Evolutionary conservation across 495 filamentous ascomycete species (phyloP).

Genomic region (Poronia punctata): DNA sequence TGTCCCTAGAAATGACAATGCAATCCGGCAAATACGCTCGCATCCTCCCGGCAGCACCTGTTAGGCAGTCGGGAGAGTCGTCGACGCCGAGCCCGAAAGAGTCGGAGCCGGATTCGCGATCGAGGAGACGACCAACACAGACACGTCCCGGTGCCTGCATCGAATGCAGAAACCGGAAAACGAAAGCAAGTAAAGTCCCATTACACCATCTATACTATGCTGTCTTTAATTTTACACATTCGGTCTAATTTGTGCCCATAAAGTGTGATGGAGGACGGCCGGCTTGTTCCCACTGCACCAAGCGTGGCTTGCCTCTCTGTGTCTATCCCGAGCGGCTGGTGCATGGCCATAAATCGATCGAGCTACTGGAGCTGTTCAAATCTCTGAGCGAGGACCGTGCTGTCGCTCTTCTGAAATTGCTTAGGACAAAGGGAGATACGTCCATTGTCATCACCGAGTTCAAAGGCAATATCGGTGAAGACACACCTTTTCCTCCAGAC

Average conservation of each 20-base stretch:
- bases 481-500: background rate
- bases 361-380: constrained; percentile 2
- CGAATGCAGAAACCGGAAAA: constrained; percentile 3
- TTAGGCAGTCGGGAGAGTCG: background rate
- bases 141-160: constrained; percentile 5
- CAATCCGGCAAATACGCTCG: constrained; percentile 1
- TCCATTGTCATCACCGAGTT: background rate
- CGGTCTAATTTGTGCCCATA: background rate
- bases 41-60: constrained; percentile 4
- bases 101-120: background rate
- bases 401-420: background rate
- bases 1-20: too few relatives aligned
- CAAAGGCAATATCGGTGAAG: background rate
- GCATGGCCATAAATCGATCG: constrained; percentile 4
- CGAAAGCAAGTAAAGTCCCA: background rate
- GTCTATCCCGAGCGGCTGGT: constrained; percentile 1
- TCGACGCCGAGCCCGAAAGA: background rate
- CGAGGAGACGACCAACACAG: constrained; percentile 1
- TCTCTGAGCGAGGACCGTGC: constrained; percentile 1
- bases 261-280: constrained; percentile 6
- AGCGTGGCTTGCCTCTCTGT: background rate
- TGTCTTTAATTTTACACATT: background rate
- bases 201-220: too few relatives aligned
- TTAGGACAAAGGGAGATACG: background rate
- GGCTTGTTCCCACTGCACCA: constrained; percentile 1